Evolutionary conservation across 1,284 basidiomycete genomes (phyloP).

Genomic region (Porodaedalea pini): DNA sequence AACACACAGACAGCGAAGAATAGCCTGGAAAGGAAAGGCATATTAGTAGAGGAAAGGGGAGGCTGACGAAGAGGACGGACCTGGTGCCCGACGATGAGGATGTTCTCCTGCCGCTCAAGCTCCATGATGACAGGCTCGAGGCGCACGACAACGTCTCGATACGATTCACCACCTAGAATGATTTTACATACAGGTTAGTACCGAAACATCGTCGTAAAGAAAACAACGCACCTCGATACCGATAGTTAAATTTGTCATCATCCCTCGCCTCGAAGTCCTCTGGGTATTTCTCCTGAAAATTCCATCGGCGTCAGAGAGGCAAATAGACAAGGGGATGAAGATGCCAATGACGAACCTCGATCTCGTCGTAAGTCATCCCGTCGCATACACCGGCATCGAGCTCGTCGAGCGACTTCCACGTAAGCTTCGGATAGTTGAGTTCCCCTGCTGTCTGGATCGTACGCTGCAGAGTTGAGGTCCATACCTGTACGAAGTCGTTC

Average conservation of each 20-base stretch:
- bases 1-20: constrained; percentile 81
- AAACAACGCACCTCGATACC: constrained; percentile 71
- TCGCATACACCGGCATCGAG: constrained; percentile 99
- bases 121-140: constrained; percentile 99
- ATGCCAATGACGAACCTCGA: constrained; percentile 68
- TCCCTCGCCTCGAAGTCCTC: constrained; percentile 99
- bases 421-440: constrained; percentile 88
- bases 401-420: constrained; percentile 98
- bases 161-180: constrained; percentile 80
- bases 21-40: constrained; percentile 51
- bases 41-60: neutral
- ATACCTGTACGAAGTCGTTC: constrained; percentile 51
- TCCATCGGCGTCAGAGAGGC: neutral
- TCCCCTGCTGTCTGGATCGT: constrained; percentile 89
- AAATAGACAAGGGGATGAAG: neutral
- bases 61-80: constrained; percentile 32
- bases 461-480: constrained; percentile 93
- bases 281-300: constrained; percentile 79
- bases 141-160: constrained; percentile 92
- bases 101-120: constrained; percentile 95
- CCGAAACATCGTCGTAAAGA: constrained; percentile 8
- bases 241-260: constrained; percentile 99
- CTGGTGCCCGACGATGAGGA: constrained; percentile 96
- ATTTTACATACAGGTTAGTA: constrained; percentile 1
- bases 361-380: constrained; percentile 99